Evolutionary conservation across 2,329 filamentous ascomycete genomes (phyloP), one percentile per base, ranked within the genome.

Genomic region (Chaetothyriales sp.): DNA sequence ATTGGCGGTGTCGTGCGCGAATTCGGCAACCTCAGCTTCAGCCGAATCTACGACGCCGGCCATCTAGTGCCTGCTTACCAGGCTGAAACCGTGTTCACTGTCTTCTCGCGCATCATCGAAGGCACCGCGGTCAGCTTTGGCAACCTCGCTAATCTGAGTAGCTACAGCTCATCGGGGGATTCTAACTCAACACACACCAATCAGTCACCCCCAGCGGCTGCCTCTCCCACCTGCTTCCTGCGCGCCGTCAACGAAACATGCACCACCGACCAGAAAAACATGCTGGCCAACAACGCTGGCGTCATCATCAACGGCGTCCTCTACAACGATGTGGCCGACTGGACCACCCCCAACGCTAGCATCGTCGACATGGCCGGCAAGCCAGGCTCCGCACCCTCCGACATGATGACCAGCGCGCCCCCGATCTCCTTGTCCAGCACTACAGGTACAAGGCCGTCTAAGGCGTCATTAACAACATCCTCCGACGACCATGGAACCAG

Each of bases 271-370:
- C 69, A 79, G 59, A 68, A 70, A 3, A 61, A 70, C 22, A 73
- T 69, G 54, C 71, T 81, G 46, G 60, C 68, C 6, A 65, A 66
- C 1, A 71, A 73, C 2, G 61, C 76, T 29, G 83, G 81, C 0
- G 69, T 75, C 2, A 72, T 83, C 44, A 73, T 80, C 58, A 80
- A 82, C 56, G 81, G 80, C 6, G 70, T 83, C 18, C 70, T 79
- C 60, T 75, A 75, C 56, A 65, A 67, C 50, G 62, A 68, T 18
- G 60, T 62, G 18, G 60, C 60, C 10, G 65, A 70, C 44, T 69
- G 70, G 59, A 62, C 58, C 15, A 51, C 66, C 10, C 70, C 70
- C 46, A 55, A 54, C 8, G 55, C 56, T 0, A 57, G 55, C 28
- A 44, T 61, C 18, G 54, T 54, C n/a, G 54, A 55, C 8, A 48